phyloP scores from a whole-genome alignment of 192 early-diverging fungal genomes.

The Pilobolus umbonatus region DNA sequence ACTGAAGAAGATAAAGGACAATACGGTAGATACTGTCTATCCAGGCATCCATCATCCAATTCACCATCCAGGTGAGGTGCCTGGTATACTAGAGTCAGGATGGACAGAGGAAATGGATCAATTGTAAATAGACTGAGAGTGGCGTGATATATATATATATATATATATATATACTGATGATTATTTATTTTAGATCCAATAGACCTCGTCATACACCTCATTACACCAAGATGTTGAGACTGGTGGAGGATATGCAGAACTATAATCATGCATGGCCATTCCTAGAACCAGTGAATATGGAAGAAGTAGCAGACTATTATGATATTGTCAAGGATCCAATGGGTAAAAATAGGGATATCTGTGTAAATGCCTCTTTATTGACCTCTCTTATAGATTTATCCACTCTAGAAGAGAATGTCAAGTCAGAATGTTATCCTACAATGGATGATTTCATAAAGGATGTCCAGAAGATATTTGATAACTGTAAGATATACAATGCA shows the following conservation, averaged over 20 bases:
- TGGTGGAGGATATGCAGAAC: conserved; percentile 71
- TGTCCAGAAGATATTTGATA: conserved; percentile 86
- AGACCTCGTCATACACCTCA: conserved; percentile 49
- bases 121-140: conserved; percentile 15
- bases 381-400: conserved; percentile 55
- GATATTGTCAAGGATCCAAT: conserved; percentile 94
- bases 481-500: conserved; percentile 89
- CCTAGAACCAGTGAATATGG: conserved; percentile 76
- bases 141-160: background rate
- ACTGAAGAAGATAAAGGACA: conserved; percentile 74
- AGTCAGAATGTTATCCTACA: conserved; percentile 79
- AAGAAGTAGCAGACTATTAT: conserved; percentile 93
- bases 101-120: conserved; percentile 88
- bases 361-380: conserved; percentile 3
- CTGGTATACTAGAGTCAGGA: conserved; percentile 82
- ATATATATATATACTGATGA: background rate
- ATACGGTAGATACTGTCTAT: conserved; percentile 66
- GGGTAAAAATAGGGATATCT: conserved; percentile 48
- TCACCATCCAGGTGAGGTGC: conserved; percentile 79
- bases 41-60: conserved; percentile 57
- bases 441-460: conserved; percentile 79
- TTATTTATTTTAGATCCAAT: conserved; percentile 21
- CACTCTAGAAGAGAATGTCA: conserved; percentile 79
- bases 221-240: conserved; percentile 58
- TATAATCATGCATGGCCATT: conserved; percentile 91